Evolutionary conservation across 2,329 filamentous ascomycete genomes (phyloP).

Genomic region (Pseudogymnoascus verrucosus): DNA sequence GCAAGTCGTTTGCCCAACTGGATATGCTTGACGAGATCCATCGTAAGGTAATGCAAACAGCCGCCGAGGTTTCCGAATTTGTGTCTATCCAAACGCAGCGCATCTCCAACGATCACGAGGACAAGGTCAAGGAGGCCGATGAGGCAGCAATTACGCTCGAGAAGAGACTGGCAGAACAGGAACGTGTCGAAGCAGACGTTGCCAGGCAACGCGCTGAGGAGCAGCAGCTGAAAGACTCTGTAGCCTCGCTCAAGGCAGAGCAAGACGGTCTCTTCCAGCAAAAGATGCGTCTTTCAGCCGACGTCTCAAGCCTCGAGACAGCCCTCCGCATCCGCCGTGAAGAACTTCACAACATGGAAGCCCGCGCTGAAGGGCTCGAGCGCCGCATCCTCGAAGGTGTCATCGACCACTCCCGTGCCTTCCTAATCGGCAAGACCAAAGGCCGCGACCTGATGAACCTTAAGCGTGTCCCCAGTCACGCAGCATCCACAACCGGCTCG

Average conservation of each 20-base stretch:
- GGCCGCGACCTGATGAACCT: conserved; percentile 41
- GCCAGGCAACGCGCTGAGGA: conserved; percentile 48
- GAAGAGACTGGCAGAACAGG: conserved; percentile 59
- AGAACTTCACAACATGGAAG: conserved; percentile 85
- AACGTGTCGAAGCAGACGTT: conserved; percentile 48
- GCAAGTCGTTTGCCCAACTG: conserved; percentile 65
- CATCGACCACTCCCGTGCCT: conserved; percentile 86
- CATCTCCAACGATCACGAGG: conserved; percentile 69
- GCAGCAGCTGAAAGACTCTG: conserved; percentile 50
- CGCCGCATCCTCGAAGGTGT: conserved; percentile 90
- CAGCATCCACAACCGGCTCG: conserved; percentile 32
- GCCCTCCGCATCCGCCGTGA: conserved; percentile 82
- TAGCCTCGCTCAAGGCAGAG: conserved; percentile 44
- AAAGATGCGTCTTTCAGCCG: conserved; percentile 71
- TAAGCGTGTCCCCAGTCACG: conserved; percentile 41
- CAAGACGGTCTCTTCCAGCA: conserved; percentile 69
- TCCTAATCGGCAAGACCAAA: conserved; percentile 66
- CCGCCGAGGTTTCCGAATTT: conserved; percentile 76
- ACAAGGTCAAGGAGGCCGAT: conserved; percentile 69
- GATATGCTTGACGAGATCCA: conserved; percentile 84
- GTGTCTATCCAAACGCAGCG: conserved; percentile 68
- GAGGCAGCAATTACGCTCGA: conserved; percentile 77
- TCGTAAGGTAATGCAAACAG: conserved; percentile 74
- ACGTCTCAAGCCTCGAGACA: conserved; percentile 85
- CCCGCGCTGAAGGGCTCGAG: conserved; percentile 79